Evolutionary conservation across 192 early-diverging fungal genomes (phyloP), one percentile per base, ranked within the genome.

Genomic region (Mortierella antarctica): DNA sequence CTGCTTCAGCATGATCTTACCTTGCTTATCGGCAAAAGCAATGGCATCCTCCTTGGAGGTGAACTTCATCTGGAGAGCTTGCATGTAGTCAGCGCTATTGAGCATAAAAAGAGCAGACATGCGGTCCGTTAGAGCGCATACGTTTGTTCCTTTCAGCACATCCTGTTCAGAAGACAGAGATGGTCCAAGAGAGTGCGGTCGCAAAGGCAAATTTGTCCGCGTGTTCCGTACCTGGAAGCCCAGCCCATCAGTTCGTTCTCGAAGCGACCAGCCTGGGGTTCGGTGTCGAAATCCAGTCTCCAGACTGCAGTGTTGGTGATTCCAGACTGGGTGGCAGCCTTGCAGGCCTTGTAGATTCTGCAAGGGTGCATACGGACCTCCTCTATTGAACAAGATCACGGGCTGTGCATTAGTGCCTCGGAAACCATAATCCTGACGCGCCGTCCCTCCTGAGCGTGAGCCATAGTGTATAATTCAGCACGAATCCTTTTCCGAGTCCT

Each of bases 201-300:
- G 14, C 11, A 11, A 60, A 17, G 1, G 14, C 56, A 15, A 57
- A 18, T 57, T 11, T 9, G 11, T 53, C 52, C 7, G 10, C 10
- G 7, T 57, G 4, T 57, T 40, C 57, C 41, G 75, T 87, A 93
- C 91, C 91, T 93, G 68, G 84, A 89, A 48, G 91, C 87, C 97
- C 97, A 99, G 23, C 97, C 96, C 89, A 99, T 98, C 57, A 98
- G 71, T 53, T 89, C 91, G 83, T 99, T 99, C 65, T 94, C 92
- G 95, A 96, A 99, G 56, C 93, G 91, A 74, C 92, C 92, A 66
- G 92, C 88, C 51, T 87, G 83, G 55, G 89, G 87, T 51, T 91
- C 80, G 39, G 87, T 89, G 81, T 99, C 96, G 83, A 97, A 99
- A 80, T 97, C 95, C 49, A 99, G 83, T 48, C 89, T 88, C 97